phyloP scores from a whole-genome alignment of 1,284 basidiomycete species.

The Trametes hirsuta region DNA sequence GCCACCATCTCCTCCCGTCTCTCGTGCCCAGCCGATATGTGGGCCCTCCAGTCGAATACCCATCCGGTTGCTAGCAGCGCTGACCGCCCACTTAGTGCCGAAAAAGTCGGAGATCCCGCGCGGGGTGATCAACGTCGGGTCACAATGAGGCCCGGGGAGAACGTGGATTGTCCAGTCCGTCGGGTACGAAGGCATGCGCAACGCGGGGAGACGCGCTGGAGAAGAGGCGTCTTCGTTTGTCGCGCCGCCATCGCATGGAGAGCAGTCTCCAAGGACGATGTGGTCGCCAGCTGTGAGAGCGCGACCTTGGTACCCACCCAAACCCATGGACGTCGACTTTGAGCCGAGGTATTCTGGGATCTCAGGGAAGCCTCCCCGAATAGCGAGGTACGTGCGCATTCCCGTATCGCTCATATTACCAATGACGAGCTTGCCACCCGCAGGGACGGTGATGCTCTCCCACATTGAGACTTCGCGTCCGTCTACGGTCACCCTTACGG shows the following conservation, averaged over 20 bases:
- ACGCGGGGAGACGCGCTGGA: constrained; percentile 22
- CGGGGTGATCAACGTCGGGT: constrained; percentile 55
- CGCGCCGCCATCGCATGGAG: constrained; percentile 8
- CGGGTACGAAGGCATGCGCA: constrained; percentile 49
- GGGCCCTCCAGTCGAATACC: constrained; percentile 54
- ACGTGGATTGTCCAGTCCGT: constrained; percentile 56
- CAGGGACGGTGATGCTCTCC: constrained; percentile 50
- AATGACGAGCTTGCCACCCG: constrained; percentile 47
- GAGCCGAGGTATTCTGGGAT: constrained; percentile 63
- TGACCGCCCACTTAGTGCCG: constrained; percentile 52
- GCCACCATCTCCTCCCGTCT: constrained; percentile 70
- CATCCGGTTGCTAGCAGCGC: constrained; percentile 63
- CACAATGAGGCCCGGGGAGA: constrained; percentile 67
- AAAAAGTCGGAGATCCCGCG: constrained; percentile 55
- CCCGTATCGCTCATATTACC: constrained; percentile 38
- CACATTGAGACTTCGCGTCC: constrained; percentile 48
- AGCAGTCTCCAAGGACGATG: constrained; percentile 41
- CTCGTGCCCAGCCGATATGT: constrained; percentile 61
- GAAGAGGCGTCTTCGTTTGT: constrained; percentile 3
- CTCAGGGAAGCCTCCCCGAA: constrained; percentile 64
- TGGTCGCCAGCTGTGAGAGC: constrained; percentile 52
- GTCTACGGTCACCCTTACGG: constrained; percentile 47
- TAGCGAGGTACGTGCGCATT: constrained; percentile 58
- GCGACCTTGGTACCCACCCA: constrained; percentile 69
- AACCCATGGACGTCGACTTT: constrained; percentile 62